Evolutionary conservation across 2,329 filamentous ascomycete species (phyloP).

Genomic region (Trichoderma sp.): DNA sequence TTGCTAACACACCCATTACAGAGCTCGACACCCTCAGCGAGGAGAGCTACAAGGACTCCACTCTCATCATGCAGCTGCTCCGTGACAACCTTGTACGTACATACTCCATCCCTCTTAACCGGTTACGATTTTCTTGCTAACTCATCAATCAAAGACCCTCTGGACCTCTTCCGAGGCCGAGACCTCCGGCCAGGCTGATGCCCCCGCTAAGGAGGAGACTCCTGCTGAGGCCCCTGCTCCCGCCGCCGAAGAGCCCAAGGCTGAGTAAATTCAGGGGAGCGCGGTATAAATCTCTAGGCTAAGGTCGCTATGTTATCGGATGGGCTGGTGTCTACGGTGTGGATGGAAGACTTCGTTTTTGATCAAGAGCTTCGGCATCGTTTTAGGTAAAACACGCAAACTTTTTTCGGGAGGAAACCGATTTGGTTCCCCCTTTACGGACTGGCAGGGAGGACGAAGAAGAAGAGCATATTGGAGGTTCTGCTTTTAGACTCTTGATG

Average conservation of each 20-base stretch:
- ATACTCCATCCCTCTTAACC: background rate
- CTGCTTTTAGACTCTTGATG: constrained; percentile 61
- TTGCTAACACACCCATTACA: constrained; percentile 41
- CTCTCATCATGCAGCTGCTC: constrained; percentile 97
- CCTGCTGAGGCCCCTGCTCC: constrained; percentile 61
- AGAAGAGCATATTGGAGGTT: constrained; percentile 55
- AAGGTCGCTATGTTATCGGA: constrained; percentile 47
- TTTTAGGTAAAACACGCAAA: constrained; percentile 51
- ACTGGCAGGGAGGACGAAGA: constrained; percentile 47
- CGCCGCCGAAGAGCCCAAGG: constrained; percentile 70
- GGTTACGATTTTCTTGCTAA: constrained; percentile 36
- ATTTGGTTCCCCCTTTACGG: constrained; percentile 43
- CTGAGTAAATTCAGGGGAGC: constrained; percentile 54
- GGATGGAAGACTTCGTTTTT: constrained; percentile 62
- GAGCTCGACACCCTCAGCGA: constrained; percentile 96
- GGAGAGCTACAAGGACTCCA: constrained; percentile 99
- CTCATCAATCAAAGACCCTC: constrained; percentile 69
- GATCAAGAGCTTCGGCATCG: constrained; percentile 53
- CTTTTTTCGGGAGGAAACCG: constrained; percentile 43
- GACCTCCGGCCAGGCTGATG: constrained; percentile 61
- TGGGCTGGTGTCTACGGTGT: constrained; percentile 67
- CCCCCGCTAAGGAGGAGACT: constrained; percentile 49
- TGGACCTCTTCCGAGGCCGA: constrained; percentile 99
- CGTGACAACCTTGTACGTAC: constrained; percentile 86
- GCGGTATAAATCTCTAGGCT: constrained; percentile 37